phyloP scores from a whole-genome alignment of 108 stramenopile genomes.

The Hondaea fermentalgiana region DNA sequence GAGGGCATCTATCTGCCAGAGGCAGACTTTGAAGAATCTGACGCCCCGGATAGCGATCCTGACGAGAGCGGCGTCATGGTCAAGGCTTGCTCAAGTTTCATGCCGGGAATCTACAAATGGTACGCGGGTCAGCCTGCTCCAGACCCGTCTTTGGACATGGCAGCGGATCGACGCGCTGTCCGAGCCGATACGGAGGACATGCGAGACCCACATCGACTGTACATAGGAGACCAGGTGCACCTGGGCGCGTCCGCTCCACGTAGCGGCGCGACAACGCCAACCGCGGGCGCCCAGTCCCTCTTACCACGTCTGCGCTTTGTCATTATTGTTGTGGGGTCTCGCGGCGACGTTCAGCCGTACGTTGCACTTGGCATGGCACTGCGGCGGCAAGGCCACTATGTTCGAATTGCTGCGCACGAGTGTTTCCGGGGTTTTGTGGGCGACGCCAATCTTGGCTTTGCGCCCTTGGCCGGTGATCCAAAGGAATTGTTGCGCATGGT shows the following conservation, averaged over 20 bases:
- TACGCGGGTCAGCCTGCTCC: neutral
- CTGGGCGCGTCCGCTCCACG: too few species aligned
- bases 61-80: neutral
- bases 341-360: constrained; percentile 25
- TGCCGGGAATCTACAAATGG: constrained; percentile 12
- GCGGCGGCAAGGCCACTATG: constrained; percentile 1
- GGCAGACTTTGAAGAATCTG: neutral
- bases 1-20: neutral
- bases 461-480: neutral
- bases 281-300: too few species aligned
- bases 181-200: too few species aligned
- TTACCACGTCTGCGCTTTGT: neutral
- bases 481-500: constrained; percentile 1
- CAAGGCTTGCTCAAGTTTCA: neutral
- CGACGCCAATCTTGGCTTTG: neutral
- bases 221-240: too few species aligned
- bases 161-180: too few species aligned
- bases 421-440: neutral
- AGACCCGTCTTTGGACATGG: neutral
- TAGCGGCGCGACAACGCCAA: too few species aligned
- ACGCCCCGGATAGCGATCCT: neutral
- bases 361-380: neutral
- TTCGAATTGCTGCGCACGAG: neutral
- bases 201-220: too few species aligned
- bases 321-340: neutral